phyloP scores from a whole-genome alignment of 805 yeast genomes.

The Wickerhamiella occidentalis region DNA sequence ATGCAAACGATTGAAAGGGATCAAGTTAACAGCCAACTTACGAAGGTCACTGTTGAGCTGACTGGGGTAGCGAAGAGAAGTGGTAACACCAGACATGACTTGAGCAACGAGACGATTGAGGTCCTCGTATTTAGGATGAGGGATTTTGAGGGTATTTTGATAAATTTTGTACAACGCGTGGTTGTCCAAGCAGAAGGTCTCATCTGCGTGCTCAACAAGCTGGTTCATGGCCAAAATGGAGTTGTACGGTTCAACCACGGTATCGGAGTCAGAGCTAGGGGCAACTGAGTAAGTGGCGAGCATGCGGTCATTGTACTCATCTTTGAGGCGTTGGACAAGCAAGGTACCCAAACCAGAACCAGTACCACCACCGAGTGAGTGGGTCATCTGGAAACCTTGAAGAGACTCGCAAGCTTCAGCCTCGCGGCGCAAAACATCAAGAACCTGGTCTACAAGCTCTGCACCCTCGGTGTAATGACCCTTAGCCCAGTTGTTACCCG shows the following conservation, averaged over 20 bases:
- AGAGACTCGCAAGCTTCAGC: conserved; percentile 89
- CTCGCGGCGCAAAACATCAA: conserved; percentile 87
- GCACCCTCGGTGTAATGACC: conserved; percentile 98
- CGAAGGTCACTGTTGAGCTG: conserved; percentile 88
- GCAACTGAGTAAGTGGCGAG: conserved; percentile 94
- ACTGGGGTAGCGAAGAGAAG: conserved; percentile 90
- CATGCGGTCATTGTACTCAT: conserved; percentile 93
- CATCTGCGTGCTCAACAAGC: conserved; percentile 82
- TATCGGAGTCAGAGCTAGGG: conserved; percentile 83
- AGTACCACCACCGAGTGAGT: conserved; percentile 84
- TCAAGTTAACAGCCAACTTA: conserved; percentile 86
- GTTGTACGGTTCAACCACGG: conserved; percentile 91
- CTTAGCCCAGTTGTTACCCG: conserved; percentile 96
- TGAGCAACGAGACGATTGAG: conserved; percentile 75
- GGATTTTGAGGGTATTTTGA: conserved; percentile 68
- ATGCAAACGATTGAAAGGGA: conserved; percentile 93
- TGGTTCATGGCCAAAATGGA: conserved; percentile 89
- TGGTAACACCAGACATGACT: conserved; percentile 93
- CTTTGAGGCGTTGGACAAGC: conserved; percentile 73
- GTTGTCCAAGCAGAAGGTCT: conserved; percentile 90
- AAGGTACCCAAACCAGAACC: conserved; percentile 96
- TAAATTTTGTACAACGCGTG: conserved; percentile 89
- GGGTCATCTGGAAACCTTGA: conserved; percentile 89
- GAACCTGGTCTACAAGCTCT: conserved; percentile 79
- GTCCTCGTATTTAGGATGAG: conserved; percentile 67